Evolutionary conservation across 2,329 filamentous ascomycete genomes (phyloP), one percentile per base, ranked within the genome.

Genomic region (Colletotrichum karsti): DNA sequence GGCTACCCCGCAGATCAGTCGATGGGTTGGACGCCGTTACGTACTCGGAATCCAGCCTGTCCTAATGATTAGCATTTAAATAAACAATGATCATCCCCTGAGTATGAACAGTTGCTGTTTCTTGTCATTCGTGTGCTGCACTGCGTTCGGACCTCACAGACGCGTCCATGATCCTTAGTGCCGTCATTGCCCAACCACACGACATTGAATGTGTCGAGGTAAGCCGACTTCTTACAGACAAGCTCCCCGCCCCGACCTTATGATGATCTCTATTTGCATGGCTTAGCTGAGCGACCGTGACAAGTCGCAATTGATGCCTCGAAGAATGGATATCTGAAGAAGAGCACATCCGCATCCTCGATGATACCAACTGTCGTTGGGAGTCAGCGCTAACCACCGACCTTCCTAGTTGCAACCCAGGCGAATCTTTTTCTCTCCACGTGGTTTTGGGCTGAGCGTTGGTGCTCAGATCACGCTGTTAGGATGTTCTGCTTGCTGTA

Each of bases 191-290:
- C 28, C n/a, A 51, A 33, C 46, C 24, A 28, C 15, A 51, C 24
- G 26, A 30, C 26, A 18, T 51, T 15, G 26, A 51, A 28, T 30
- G 46, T 33, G 24, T 39, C 24, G 39, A 57, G 41, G 56, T 59
- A 50, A 59, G 56, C 33, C 42, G 20, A 48, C 18, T 35, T 6
- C 10, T 18, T 12, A 28, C 22, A 26, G 35, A 6, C 26, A 35
- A 26, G 12, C 28, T 12, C 20, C 24, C n/a, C n/a, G n/a, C n/a
- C 30, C 51, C 20, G 3, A 20, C 63, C 64, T 65, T 15, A 71
- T 77, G 76, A 77, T 77, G 74, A 78, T 72, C 70, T 46, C 50
- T 71, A 65, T 72, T 71, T 74, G 75, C 75, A 77, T 78, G 76
- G 76, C 76, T 78, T 77, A 77, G 63, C 76, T 77, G 75, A 77